Percentiles rank a stretch among this genome's conserved stretches.
phyloP scores from a whole-genome alignment of 768 basidiomycete species.

The Neoboletus brunneissimus region DNA sequence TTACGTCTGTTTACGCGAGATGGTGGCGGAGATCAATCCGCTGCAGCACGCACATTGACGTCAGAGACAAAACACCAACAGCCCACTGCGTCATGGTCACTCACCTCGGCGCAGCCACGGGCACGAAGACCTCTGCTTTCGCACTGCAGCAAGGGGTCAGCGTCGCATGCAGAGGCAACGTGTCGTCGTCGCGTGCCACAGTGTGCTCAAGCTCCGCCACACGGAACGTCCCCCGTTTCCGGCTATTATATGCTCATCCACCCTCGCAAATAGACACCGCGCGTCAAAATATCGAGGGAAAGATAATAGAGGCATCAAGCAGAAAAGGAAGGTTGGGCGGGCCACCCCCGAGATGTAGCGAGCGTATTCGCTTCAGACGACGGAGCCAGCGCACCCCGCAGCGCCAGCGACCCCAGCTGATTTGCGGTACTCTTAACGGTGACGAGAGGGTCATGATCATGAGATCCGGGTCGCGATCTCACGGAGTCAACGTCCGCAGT shows the following conservation, averaged over 20 bases:
- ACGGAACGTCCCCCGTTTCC: slow-evolving; percentile 12
- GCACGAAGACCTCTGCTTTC: slow-evolving; percentile 83
- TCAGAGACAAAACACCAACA: slow-evolving; percentile 15
- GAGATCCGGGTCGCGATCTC: slow-evolving; percentile 16
- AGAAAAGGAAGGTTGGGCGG: background rate
- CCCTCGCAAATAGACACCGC: slow-evolving; percentile 2
- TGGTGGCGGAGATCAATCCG: slow-evolving; percentile 61
- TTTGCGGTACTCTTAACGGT: background rate
- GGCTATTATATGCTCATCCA: slow-evolving; percentile 9
- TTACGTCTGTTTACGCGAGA: slow-evolving; percentile 44
- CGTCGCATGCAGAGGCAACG: slow-evolving; percentile 9
- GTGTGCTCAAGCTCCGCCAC: slow-evolving; percentile 10
- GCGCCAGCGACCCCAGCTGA: slow-evolving; percentile 2
- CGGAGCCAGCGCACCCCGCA: background rate
- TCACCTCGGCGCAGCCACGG: slow-evolving; percentile 83
- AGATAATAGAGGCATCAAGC: background rate
- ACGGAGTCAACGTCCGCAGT: slow-evolving; percentile 7
- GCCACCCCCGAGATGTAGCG: slow-evolving; percentile 6
- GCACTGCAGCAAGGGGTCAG: slow-evolving; percentile 42
- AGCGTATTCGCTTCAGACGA: slow-evolving; percentile 8
- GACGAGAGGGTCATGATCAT: slow-evolving; percentile 1
- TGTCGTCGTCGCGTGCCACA: slow-evolving; percentile 11
- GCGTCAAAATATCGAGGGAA: background rate
- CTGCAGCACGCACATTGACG: slow-evolving; percentile 35
- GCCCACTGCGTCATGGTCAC: slow-evolving; percentile 30